Evolutionary conservation across 495 filamentous ascomycete species (phyloP).

Genomic region (Corynascus novoguineensis): DNA sequence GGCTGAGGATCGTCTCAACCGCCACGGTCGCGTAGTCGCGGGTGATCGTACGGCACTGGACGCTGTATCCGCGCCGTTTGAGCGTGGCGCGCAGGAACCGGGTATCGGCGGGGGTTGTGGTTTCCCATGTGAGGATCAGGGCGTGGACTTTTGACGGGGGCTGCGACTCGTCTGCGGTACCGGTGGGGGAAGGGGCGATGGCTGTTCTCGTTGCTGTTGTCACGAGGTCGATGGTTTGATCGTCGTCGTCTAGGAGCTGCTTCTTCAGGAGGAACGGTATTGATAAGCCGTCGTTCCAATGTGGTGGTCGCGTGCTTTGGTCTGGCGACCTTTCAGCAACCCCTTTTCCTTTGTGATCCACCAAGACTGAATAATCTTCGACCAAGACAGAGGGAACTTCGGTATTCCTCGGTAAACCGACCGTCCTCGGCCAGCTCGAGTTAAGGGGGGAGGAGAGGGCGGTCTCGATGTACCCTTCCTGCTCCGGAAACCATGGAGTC

Average conservation of each 20-base stretch:
- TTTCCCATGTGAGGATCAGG: slow-evolving; percentile 25
- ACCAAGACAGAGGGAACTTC: neutral
- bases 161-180: neutral
- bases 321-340: neutral
- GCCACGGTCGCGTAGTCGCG: slow-evolving; percentile 24
- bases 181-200: neutral
- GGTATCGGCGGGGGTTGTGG: neutral
- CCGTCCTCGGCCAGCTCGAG: slow-evolving; percentile 16
- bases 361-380: neutral
- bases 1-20: slow-evolving; percentile 24
- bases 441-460: slow-evolving; percentile 16
- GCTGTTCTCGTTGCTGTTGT: neutral
- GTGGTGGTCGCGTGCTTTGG: slow-evolving; percentile 3
- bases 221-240: neutral
- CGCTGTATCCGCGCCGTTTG: slow-evolving; percentile 23
- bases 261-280: neutral
- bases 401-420: neutral
- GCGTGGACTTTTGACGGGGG: slow-evolving; percentile 23
- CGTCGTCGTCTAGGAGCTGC: neutral
- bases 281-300: neutral
- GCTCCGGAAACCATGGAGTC: slow-evolving; percentile 21
- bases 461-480: slow-evolving; percentile 20
- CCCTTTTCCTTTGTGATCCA: neutral
- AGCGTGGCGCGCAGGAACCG: slow-evolving; percentile 20
- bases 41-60: slow-evolving; percentile 25